Percentiles rank a stretch among this genome's conserved stretches.
Conservation (phyloP, 139 green algal genomes). For the Chlamydomonas schloesseri region DNA sequence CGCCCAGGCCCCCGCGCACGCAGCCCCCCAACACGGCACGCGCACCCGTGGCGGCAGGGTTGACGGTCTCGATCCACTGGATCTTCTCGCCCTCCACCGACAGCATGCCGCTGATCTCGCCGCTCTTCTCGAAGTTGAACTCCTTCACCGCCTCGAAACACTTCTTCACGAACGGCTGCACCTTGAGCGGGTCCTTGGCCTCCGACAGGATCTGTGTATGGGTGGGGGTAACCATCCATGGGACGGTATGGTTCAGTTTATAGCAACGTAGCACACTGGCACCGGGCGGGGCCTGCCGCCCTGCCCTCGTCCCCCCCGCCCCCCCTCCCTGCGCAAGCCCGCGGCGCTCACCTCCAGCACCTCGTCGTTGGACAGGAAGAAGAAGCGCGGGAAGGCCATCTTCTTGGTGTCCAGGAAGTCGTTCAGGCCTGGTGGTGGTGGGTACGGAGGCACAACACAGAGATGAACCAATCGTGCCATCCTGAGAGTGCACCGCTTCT, state of each 20-base stretch:
- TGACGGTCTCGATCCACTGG: conserved; percentile 71
- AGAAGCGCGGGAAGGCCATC: conserved; percentile 81
- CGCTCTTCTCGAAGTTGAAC: conserved; percentile 67
- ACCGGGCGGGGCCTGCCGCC: no score
- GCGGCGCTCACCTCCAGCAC: conserved; percentile 62
- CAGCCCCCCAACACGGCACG: background rate
- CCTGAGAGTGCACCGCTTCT: no score
- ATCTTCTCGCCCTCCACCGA: conserved; percentile 81
- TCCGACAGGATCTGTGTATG: conserved; percentile 59
- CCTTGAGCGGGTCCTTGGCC: conserved; percentile 69
- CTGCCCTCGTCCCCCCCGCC: no score
- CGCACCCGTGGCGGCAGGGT: conserved; percentile 65
- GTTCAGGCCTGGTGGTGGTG: conserved; percentile 63
- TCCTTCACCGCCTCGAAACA: conserved; percentile 73
- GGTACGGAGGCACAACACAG: no score
- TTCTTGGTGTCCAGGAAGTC: conserved; percentile 86
- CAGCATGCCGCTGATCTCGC: conserved; percentile 60
- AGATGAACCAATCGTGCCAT: no score
- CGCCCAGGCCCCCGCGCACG: no score
- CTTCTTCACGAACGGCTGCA: conserved; percentile 81
- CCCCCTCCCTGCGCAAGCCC: no score
- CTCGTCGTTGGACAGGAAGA: conserved; percentile 77
- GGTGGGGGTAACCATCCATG: background rate
- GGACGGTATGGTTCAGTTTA: no score
- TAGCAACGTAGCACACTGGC: no score